phyloP scores from a whole-genome alignment of 2,329 filamentous ascomycete species.

The Venturia nashicola region DNA sequence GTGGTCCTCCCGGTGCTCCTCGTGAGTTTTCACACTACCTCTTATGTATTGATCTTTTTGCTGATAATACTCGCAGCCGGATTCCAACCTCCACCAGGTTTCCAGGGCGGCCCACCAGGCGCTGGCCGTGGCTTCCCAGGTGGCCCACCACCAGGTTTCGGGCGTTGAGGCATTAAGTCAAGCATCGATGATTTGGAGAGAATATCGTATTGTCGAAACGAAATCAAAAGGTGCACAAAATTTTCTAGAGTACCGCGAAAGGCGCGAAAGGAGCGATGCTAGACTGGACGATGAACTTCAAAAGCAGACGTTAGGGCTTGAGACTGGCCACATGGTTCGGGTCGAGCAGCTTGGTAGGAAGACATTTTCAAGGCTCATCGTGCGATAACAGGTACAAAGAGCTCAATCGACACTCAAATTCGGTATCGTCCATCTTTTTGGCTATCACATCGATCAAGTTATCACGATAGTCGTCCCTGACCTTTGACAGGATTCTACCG shows the following conservation, averaged over 20 bases:
- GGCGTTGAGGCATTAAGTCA: not conserved
- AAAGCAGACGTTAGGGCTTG: not conserved
- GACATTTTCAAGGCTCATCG: not conserved
- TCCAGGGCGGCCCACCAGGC: conserved; percentile 8
- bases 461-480: not conserved
- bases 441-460: not conserved
- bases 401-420: not conserved
- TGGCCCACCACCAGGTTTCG: conserved; percentile 9
- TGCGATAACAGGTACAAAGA: not conserved
- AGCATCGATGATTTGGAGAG: not conserved
- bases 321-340: not conserved
- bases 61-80: conserved; percentile 46
- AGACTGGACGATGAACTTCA: not conserved
- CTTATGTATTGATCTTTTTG: conserved; percentile 21
- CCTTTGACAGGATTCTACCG: too few relatives aligned
- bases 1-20: conserved; percentile 34
- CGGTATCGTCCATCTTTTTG: not conserved
- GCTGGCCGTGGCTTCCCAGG: conserved; percentile 13
- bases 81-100: conserved; percentile 47
- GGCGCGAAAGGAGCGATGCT: not conserved
- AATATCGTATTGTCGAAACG: not conserved
- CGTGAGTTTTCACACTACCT: conserved; percentile 30
- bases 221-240: not conserved
- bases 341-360: not conserved
- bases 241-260: not conserved